Conservation (phyloP, 2,329 filamentous ascomycete species). For the Domatiomyces catenatus region DNA sequence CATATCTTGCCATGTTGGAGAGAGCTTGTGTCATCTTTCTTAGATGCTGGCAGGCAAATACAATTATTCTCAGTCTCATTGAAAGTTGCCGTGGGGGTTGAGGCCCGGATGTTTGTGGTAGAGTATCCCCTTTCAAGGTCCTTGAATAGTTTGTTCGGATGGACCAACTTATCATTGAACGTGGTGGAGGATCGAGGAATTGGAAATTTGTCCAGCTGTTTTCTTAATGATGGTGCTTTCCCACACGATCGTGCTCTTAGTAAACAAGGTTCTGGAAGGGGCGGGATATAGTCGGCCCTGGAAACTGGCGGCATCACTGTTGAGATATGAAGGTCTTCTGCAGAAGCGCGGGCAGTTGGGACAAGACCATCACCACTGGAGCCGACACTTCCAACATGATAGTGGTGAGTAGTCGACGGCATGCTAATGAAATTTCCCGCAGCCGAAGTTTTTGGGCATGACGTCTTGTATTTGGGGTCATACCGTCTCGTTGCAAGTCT, state of each 20-base stretch:
- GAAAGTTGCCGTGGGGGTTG: background rate
- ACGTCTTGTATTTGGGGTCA: constrained; percentile 10
- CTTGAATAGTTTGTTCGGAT: constrained; percentile 12
- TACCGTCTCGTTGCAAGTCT: constrained; percentile 7
- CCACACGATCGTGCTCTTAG: constrained; percentile 13
- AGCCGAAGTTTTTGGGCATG: constrained; percentile 8
- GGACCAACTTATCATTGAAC: constrained; percentile 6
- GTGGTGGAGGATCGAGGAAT: constrained; percentile 3
- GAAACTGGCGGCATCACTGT: constrained; percentile 1
- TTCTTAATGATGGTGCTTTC: constrained; percentile 12
- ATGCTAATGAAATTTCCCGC: background rate
- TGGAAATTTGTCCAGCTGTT: constrained; percentile 13
- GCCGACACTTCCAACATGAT: background rate
- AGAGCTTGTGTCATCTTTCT: background rate
- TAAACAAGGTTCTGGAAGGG: constrained; percentile 12
- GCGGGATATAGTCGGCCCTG: constrained; percentile 13
- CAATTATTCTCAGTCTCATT: background rate
- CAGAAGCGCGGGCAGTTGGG: constrained; percentile 4
- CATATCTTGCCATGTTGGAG: background rate
- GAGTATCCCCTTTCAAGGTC: constrained; percentile 5
- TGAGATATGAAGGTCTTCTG: background rate
- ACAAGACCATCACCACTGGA: constrained; percentile 10
- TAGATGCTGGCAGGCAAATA: background rate
- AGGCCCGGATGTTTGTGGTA: background rate
- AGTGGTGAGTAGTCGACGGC: background rate